phyloP scores from a whole-genome alignment of 495 filamentous ascomycete species.

The Penicillium antarcticum region DNA sequence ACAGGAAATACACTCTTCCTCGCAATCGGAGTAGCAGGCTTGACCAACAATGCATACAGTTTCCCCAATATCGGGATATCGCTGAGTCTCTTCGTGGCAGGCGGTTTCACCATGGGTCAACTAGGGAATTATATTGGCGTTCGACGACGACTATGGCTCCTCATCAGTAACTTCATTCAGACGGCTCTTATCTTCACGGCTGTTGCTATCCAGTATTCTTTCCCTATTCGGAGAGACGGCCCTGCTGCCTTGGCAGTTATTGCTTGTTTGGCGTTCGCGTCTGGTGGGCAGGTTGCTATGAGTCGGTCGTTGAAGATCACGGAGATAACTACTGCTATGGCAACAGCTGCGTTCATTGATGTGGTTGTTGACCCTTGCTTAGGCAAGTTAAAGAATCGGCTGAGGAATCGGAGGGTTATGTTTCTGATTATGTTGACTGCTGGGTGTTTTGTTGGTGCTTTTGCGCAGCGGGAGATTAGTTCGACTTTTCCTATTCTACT shows the following conservation, averaged over 20 bases:
- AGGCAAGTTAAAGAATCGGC: slow-evolving; percentile 40
- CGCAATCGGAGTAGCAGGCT: slow-evolving; percentile 46
- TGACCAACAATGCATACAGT: slow-evolving; percentile 31
- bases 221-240: slow-evolving; percentile 29
- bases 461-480: slow-evolving; percentile 11
- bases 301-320: slow-evolving; percentile 51
- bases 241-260: slow-evolving; percentile 40
- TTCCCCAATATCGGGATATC: slow-evolving; percentile 50
- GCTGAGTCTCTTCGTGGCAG: slow-evolving; percentile 52
- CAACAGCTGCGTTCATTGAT: slow-evolving; percentile 62
- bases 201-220: slow-evolving; percentile 42
- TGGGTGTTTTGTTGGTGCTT: slow-evolving; percentile 53
- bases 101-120: slow-evolving; percentile 53
- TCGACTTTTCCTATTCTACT: slow-evolving; percentile 19
- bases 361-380: slow-evolving; percentile 53
- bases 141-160: slow-evolving; percentile 48
- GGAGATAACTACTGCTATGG: slow-evolving; percentile 67
- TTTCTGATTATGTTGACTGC: slow-evolving; percentile 49
- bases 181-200: slow-evolving; percentile 52
- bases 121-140: slow-evolving; percentile 50
- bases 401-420: slow-evolving; percentile 47
- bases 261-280: slow-evolving; percentile 51
- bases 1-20: slow-evolving; percentile 63
- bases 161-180: slow-evolving; percentile 50
- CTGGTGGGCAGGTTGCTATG: slow-evolving; percentile 59